Evolutionary conservation across 2,329 filamentous ascomycete species (phyloP).

Genomic region (Fusarium aywerte): DNA sequence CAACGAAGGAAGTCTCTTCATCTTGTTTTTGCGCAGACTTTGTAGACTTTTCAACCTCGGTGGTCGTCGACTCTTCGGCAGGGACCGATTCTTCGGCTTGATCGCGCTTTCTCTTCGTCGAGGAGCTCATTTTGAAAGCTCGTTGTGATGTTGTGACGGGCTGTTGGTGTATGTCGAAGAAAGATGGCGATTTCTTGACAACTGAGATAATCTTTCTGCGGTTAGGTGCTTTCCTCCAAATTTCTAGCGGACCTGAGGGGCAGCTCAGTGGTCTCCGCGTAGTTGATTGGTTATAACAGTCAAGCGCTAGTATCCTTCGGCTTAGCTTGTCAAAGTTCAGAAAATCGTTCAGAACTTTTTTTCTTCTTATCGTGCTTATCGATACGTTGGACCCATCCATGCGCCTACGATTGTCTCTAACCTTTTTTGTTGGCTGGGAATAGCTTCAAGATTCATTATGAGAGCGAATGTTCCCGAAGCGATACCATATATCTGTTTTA

Average conservation of each 20-base stretch:
- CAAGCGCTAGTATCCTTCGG: neutral
- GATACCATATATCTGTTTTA: neutral
- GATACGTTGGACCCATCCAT: neutral
- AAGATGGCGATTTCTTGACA: slow-evolving; percentile 39
- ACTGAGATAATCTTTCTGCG: slow-evolving; percentile 29
- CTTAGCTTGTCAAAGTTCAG: slow-evolving; percentile 6
- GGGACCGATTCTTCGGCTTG: slow-evolving; percentile 62
- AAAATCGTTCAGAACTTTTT: slow-evolving; percentile 45
- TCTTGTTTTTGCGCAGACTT: slow-evolving; percentile 38
- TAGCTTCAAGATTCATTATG: slow-evolving; percentile 16
- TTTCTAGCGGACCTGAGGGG: slow-evolving; percentile 44
- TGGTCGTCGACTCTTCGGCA: slow-evolving; percentile 41
- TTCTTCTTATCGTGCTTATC: slow-evolving; percentile 46
- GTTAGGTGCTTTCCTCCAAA: slow-evolving; percentile 42
- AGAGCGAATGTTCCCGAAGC: neutral
- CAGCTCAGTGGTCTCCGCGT: slow-evolving; percentile 30
- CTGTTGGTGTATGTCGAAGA: slow-evolving; percentile 23
- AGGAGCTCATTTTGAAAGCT: slow-evolving; percentile 53
- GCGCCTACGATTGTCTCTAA: neutral
- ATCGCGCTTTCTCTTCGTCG: slow-evolving; percentile 70
- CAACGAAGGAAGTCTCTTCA: slow-evolving; percentile 71
- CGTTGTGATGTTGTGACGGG: slow-evolving; percentile 6
- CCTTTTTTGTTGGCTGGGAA: slow-evolving; percentile 6
- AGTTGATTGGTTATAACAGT: neutral
- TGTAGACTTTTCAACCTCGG: slow-evolving; percentile 43